A percentile compares a stretch with the other conserved stretches of the same genome.
These are phyloP conservation scores for Talaromyces funiculosus DNA, from an alignment of 2,329 filamentous ascomycete genomes.

Conservation along the genomic window DNA sequence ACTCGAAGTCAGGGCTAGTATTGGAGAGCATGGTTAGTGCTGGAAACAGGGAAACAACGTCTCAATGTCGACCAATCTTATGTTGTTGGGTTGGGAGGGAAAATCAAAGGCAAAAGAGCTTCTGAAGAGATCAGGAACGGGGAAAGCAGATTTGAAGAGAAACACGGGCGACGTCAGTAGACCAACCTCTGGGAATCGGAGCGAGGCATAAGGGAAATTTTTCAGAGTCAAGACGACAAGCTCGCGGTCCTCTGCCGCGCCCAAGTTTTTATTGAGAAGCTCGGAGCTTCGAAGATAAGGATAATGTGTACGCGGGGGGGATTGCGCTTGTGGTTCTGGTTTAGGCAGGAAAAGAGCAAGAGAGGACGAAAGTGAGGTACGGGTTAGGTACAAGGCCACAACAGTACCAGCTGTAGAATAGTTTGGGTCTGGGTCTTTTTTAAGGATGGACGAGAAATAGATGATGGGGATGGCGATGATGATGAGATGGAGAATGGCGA, in stretches of 20 bases:
- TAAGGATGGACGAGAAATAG: not conserved
- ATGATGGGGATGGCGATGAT: not conserved
- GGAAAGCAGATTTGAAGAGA: slow-evolving; percentile 10
- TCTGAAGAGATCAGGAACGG: not conserved
- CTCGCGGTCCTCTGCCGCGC: slow-evolving; percentile 9
- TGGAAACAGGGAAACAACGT: slow-evolving; percentile 19
- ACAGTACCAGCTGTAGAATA: slow-evolving; percentile 10
- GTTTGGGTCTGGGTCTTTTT: not conserved
- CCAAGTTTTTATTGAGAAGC: not conserved
- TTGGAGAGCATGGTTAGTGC: slow-evolving; percentile 36
- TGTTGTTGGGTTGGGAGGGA: not conserved
- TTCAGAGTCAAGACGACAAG: slow-evolving; percentile 2
- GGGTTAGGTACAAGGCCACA: slow-evolving; percentile 4
- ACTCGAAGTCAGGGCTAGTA: slow-evolving; percentile 51
- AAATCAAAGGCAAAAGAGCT: slow-evolving; percentile 4
- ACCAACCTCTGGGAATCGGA: slow-evolving; percentile 37
- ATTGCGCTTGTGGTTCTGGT: not conserved
- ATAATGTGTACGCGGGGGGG: not conserved
- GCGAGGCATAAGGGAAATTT: slow-evolving; percentile 28
- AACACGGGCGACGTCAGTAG: slow-evolving; percentile 13
- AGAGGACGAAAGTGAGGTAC: not conserved
- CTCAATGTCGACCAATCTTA: not conserved
- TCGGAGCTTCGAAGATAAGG: not conserved
- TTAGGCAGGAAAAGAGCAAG: not conserved
- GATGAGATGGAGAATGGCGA: not conserved